Evolutionary conservation across 2,329 filamentous ascomycete species (phyloP).

Genomic region (Paraphoma chrysanthemicola): DNA sequence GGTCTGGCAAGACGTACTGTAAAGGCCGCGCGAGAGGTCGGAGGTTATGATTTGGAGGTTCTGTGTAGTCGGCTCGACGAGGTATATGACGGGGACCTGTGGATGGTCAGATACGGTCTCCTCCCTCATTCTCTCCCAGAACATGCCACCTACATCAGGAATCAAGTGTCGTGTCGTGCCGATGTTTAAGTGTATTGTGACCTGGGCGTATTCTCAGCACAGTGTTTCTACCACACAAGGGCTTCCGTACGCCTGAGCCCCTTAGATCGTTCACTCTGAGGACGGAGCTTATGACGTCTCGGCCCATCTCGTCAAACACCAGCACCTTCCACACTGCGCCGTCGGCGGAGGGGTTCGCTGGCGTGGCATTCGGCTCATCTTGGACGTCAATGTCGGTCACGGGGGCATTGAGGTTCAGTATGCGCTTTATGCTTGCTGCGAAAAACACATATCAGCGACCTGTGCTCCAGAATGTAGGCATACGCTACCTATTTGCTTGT

Average conservation of each 20-base stretch:
- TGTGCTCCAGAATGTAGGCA: neutral
- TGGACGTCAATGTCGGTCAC: slow-evolving; percentile 63
- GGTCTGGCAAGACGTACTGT: slow-evolving; percentile 50
- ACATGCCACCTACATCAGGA: slow-evolving; percentile 72
- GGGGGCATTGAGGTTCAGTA: slow-evolving; percentile 90
- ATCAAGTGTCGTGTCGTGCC: slow-evolving; percentile 84
- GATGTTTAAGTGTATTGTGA: slow-evolving; percentile 65
- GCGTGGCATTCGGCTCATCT: slow-evolving; percentile 59
- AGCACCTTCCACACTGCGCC: slow-evolving; percentile 63
- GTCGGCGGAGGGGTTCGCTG: slow-evolving; percentile 17
- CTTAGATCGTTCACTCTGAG: slow-evolving; percentile 91
- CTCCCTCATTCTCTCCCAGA: neutral
- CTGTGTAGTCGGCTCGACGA: slow-evolving; percentile 84
- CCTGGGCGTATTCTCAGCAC: slow-evolving; percentile 72
- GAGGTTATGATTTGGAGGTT: slow-evolving; percentile 84
- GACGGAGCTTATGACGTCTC: slow-evolving; percentile 97
- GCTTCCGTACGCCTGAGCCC: slow-evolving; percentile 71
- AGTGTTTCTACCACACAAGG: neutral
- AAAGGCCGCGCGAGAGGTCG: slow-evolving; percentile 86
- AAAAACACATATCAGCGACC: slow-evolving; percentile 17
- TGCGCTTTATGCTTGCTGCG: slow-evolving; percentile 88
- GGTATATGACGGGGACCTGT: slow-evolving; percentile 79
- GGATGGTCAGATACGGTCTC: slow-evolving; percentile 11
- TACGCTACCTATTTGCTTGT: slow-evolving; percentile 66
- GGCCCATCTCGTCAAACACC: slow-evolving; percentile 89